phyloP scores from a whole-genome alignment of 139 green algal species.

The Gonium pectorale region DNA sequence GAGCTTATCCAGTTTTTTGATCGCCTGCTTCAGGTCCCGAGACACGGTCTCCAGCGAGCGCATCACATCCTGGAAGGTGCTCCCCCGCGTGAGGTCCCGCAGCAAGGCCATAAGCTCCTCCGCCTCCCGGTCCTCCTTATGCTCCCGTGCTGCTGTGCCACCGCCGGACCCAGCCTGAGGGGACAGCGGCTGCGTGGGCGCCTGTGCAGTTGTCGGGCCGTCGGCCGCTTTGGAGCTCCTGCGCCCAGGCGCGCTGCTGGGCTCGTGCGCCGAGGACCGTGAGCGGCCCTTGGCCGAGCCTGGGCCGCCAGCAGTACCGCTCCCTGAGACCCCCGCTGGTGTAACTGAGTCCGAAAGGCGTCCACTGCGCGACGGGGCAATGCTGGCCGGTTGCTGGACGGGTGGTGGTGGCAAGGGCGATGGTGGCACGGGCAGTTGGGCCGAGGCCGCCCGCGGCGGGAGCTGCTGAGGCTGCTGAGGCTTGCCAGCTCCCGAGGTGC shows the following conservation, averaged over 20 bases:
- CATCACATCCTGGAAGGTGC: conserved; percentile 64
- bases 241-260: background rate
- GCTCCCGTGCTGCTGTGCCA: too few species aligned
- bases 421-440: background rate
- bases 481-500: background rate
- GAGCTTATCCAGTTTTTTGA: conserved; percentile 73
- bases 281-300: background rate
- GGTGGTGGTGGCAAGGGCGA: too few species aligned
- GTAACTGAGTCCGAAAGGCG: background rate
- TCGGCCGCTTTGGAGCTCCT: background rate
- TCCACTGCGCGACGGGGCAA: background rate
- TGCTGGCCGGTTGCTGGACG: background rate
- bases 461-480: background rate
- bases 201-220: background rate
- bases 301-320: too few species aligned
- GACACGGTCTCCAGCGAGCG: conserved; percentile 53
- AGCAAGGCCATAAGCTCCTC: conserved; percentile 57
- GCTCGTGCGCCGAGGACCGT: background rate
- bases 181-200: background rate
- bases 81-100: conserved; percentile 57
- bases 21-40: conserved; percentile 60
- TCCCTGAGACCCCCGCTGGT: too few species aligned
- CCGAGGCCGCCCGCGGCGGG: background rate
- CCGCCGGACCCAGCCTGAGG: too few species aligned
- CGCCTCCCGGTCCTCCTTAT: conserved; percentile 56